Base-by-base conservation (phyloP, 805 yeast species). In the Metschnikowia anglica region DNA sequence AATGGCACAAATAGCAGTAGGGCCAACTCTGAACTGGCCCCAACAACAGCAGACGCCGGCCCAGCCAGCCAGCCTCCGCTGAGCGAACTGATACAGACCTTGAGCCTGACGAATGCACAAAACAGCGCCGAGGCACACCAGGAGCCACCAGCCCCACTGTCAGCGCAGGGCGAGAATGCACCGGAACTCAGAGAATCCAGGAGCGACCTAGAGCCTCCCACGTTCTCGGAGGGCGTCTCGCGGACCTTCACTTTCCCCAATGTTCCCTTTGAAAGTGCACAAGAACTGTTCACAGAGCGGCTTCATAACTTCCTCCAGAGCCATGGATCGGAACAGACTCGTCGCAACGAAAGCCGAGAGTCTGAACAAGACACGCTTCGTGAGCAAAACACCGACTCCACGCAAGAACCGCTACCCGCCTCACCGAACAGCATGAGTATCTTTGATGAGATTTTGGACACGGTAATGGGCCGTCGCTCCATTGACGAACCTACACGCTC, bases 381-480 rank as follows among this genome's bases (percentile, higher is more conserved):
- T 20, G 39, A 30, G n/a, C 20, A 15, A 13, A 35, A 24, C 9
- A 5, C 38, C n/a, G 38, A 35, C 4, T 5, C 30, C 30, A 8
- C 31, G 11, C 17, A 32, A 4, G 26, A 32, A 3, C 29, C 25
- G 13, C 37, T 13, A 29, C 20, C 15, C 9, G 38, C 31, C 17
- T 26, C 31, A 12, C 32, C 33, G 11, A 26, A 27, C n/a, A 34
- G 43, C 26, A 35, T 39, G 33, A 35, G 21, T 21, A 17, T 49
- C 6, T 47, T 49, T 23, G 53, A 49, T 32, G 47, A 39, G 34
- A 46, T 49, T 32, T 42, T 49, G 11, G 53, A 49, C 25, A 23
- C 45, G 4, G 47, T 45, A 6, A 24, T 48, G 43, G 48, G 44
- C 8, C 24, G 24, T 24, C 34, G 42, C 5, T 17, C 27, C 9